Percentiles rank a stretch among this genome's conserved stretches.
Conservation (phyloP, 2,329 filamentous ascomycete species). For the Anisogramma anomala region DNA sequence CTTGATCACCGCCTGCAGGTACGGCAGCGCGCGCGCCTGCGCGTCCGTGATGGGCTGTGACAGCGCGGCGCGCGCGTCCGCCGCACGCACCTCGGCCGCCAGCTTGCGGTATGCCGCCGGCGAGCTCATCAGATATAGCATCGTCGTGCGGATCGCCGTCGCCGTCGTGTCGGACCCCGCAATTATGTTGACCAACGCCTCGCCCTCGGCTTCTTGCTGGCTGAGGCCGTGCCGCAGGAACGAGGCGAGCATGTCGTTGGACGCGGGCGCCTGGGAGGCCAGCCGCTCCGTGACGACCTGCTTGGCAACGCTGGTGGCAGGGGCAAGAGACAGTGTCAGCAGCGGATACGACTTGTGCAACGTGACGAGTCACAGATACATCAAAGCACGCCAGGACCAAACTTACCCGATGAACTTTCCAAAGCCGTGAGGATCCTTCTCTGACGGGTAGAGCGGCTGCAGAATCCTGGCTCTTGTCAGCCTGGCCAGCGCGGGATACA, state of each 20-base stretch:
- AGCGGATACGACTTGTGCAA: conserved; percentile 3
- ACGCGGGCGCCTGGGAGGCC: conserved; percentile 10
- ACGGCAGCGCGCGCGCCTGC: conserved; percentile 30
- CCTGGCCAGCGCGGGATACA: conserved; percentile 12
- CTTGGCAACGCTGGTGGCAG: conserved; percentile 13
- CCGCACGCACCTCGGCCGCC: conserved; percentile 29
- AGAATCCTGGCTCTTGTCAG: conserved; percentile 8
- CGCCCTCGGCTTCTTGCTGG: conserved; percentile 31
- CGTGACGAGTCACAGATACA: not conserved
- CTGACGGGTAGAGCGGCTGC: conserved; percentile 13
- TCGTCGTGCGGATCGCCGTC: conserved; percentile 32
- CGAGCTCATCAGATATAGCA: conserved; percentile 35
- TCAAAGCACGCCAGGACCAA: not conserved
- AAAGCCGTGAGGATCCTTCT: conserved; percentile 14
- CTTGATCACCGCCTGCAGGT: conserved; percentile 38
- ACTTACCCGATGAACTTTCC: conserved; percentile 14
- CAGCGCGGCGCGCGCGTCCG: conserved; percentile 23
- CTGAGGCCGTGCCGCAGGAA: conserved; percentile 29
- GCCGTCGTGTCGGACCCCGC: conserved; percentile 43
- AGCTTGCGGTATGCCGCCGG: conserved; percentile 31
- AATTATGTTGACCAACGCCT: conserved; percentile 30
- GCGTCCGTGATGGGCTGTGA: conserved; percentile 25
- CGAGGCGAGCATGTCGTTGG: conserved; percentile 29
- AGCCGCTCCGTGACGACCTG: conserved; percentile 22
- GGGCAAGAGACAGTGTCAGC: not conserved